Percentiles rank a stretch among this genome's conserved stretches.
Conservation (phyloP, 2,329 filamentous ascomycete genomes). For the Leptographium wingfieldii region DNA sequence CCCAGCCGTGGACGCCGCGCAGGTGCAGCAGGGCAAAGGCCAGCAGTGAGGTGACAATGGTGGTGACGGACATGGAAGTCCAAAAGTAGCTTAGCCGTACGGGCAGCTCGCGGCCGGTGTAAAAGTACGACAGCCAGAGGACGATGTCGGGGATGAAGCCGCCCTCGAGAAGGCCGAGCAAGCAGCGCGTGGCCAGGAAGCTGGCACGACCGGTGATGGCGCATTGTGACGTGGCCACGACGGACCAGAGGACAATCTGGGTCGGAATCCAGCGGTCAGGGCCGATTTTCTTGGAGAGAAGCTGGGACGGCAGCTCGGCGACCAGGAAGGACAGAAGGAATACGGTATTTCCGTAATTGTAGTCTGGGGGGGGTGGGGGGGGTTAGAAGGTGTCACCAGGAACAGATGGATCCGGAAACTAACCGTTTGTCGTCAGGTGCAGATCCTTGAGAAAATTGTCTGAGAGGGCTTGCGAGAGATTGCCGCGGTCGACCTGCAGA, state of each 20-base stretch:
- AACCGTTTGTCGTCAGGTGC: constrained; percentile 22
- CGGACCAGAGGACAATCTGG: constrained; percentile 21
- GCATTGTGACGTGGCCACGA: constrained; percentile 19
- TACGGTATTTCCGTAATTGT: constrained; percentile 38
- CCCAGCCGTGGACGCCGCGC: constrained; percentile 23
- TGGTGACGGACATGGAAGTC: constrained; percentile 16
- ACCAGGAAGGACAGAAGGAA: constrained; percentile 37
- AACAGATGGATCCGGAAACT: not conserved
- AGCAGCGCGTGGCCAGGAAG: constrained; percentile 13
- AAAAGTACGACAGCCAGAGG: constrained; percentile 22
- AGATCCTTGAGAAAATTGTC: constrained; percentile 20
- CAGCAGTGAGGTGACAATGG: constrained; percentile 22
- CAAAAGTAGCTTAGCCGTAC: constrained; percentile 21
- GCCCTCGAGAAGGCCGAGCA: constrained; percentile 13
- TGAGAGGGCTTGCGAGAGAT: constrained; percentile 22
- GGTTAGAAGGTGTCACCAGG: not conserved
- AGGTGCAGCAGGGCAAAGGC: constrained; percentile 25
- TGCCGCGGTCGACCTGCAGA: constrained; percentile 23
- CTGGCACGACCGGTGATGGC: constrained; percentile 11
- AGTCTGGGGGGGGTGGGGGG: constrained; percentile 16
- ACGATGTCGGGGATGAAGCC: constrained; percentile 12
- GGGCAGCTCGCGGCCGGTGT: constrained; percentile 18
- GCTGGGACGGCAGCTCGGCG: constrained; percentile 45
- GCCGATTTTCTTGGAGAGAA: constrained; percentile 40
- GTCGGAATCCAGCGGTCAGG: constrained; percentile 23